Evolutionary conservation across 768 basidiomycete genomes (phyloP).

Genomic region (Boletus subcaerulescens): DNA sequence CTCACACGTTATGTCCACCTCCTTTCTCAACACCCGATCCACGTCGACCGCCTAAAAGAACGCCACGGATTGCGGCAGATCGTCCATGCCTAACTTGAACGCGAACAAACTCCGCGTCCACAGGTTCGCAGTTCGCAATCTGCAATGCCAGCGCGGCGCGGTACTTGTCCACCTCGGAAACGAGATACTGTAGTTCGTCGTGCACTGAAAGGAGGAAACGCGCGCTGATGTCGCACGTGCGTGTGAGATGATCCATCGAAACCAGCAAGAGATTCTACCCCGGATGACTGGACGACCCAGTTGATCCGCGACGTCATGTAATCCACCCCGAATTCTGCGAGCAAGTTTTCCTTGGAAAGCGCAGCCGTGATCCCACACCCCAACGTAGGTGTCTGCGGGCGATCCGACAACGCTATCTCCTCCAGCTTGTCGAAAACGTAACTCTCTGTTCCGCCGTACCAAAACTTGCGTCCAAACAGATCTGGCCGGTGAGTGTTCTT

Average conservation of each 20-base stretch:
- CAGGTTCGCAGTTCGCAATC: conserved; percentile 88
- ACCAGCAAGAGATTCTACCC: conserved; percentile 97
- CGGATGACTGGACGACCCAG: conserved; percentile 99
- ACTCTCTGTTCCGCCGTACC: conserved; percentile 96
- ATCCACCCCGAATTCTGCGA: conserved; percentile 74
- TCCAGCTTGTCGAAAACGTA: conserved; percentile 98
- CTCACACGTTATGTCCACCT: conserved; percentile 92
- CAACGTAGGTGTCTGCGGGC: conserved; percentile 88
- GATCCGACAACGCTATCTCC: conserved; percentile 84
- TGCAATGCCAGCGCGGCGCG: conserved; percentile 91
- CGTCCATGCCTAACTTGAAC: conserved; percentile 91
- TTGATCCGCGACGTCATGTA: conserved; percentile 97
- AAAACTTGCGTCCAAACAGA: conserved; percentile 80
- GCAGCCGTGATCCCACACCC: conserved; percentile 94
- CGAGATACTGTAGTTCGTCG: conserved; percentile 94
- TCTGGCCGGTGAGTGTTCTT: conserved; percentile 75
- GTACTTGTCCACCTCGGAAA: conserved; percentile 83
- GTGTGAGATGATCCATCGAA: conserved; percentile 85
- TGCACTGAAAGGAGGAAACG: conserved; percentile 96
- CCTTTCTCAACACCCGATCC: conserved; percentile 88
- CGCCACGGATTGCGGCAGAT: conserved; percentile 91
- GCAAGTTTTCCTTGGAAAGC: conserved; percentile 85
- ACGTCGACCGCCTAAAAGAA: conserved; percentile 98
- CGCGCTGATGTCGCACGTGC: conserved; percentile 79
- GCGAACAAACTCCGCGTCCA: conserved; percentile 95